Percentiles rank a stretch among this genome's conserved stretches.
Evolutionary conservation across 106 monocot species (phyloP).

Genomic region (Amphibolis antarctica): DNA sequence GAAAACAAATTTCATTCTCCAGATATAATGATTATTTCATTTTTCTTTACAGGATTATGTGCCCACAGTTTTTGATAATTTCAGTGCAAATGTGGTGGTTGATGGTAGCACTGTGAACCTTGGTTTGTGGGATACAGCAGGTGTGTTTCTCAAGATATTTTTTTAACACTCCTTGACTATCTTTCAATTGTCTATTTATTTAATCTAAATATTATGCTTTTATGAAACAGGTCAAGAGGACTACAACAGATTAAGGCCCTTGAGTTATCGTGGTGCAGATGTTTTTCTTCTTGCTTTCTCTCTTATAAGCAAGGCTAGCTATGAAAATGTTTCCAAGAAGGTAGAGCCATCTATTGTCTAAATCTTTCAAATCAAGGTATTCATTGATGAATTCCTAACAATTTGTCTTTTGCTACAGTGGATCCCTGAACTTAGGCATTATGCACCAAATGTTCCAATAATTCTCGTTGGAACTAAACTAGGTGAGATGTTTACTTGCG

Average conservation of each 20-base stretch:
- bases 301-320: slow-evolving; percentile 67
- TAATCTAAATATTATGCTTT: neutral
- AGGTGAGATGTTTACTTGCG: slow-evolving; percentile 16
- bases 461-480: slow-evolving; percentile 73
- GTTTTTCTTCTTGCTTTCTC: slow-evolving; percentile 62
- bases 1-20: too few relatives aligned
- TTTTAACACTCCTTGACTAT: neutral
- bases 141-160: slow-evolving; percentile 7
- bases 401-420: slow-evolving; percentile 27
- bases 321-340: slow-evolving; percentile 66
- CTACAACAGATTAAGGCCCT: slow-evolving; percentile 59
- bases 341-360: slow-evolving; percentile 9
- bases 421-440: slow-evolving; percentile 67
- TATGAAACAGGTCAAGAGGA: slow-evolving; percentile 57
- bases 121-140: slow-evolving; percentile 63
- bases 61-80: slow-evolving; percentile 64
- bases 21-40: too few relatives aligned
- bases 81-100: slow-evolving; percentile 58
- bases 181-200: neutral
- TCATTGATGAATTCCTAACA: neutral
- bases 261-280: slow-evolving; percentile 73
- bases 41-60: slow-evolving; percentile 34
- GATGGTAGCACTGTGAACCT: slow-evolving; percentile 57
- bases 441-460: slow-evolving; percentile 66
- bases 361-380: neutral